phyloP scores from a whole-genome alignment of 208 protist species.

The Ichthyophonus hoferi region DNA sequence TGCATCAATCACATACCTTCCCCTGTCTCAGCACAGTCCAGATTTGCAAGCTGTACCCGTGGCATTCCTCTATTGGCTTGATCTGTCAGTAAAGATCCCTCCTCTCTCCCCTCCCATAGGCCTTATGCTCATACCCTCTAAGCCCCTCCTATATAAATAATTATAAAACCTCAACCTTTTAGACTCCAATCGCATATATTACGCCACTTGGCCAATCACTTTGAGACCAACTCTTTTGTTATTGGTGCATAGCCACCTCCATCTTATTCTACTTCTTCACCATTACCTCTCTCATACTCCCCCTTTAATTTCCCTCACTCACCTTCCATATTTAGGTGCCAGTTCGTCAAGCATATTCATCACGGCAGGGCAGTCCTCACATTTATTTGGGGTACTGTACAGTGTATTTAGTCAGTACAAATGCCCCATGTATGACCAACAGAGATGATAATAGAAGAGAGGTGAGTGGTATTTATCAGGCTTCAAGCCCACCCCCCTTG shows the following conservation, averaged over 20 bases:
- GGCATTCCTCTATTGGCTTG: background rate
- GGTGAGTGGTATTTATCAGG: too few relatives aligned
- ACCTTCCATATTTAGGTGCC: too few relatives aligned
- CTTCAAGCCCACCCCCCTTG: too few relatives aligned
- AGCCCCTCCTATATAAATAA: background rate
- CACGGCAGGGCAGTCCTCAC: too few relatives aligned
- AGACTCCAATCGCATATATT: background rate
- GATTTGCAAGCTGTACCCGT: background rate
- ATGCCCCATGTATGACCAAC: too few relatives aligned
- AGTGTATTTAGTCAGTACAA: too few relatives aligned
- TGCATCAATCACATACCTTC: background rate
- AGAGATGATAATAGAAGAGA: too few relatives aligned
- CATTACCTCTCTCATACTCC: too few relatives aligned
- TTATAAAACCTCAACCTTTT: background rate
- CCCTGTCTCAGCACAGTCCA: background rate
- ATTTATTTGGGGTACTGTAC: too few relatives aligned
- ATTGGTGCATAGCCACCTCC: background rate
- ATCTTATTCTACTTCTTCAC: too few relatives aligned
- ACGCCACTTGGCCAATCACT: background rate
- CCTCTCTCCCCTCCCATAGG: background rate
- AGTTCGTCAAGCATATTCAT: too few relatives aligned
- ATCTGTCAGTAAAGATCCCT: background rate
- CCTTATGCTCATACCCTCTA: background rate
- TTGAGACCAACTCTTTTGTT: background rate
- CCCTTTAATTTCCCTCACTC: too few relatives aligned